Conservation (phyloP, 2,329 filamentous ascomycete genomes). For the Xylaria polymorpha region DNA sequence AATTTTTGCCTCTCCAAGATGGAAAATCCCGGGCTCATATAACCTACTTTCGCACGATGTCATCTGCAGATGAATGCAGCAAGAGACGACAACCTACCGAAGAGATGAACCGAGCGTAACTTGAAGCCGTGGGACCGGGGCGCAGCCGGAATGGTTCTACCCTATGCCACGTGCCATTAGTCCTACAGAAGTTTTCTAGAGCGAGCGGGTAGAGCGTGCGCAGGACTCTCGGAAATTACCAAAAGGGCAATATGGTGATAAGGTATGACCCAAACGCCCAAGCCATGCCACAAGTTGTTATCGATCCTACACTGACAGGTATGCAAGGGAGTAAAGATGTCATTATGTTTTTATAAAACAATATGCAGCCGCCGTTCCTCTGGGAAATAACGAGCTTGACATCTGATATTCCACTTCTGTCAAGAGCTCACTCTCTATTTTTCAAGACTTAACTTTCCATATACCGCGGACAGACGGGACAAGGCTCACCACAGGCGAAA, state of each 20-base stretch:
- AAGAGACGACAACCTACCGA: conserved; percentile 9
- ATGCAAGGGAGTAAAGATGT: conserved; percentile 3
- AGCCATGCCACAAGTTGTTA: not conserved
- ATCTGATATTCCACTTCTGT: not conserved
- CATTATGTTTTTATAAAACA: not conserved
- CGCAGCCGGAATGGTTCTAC: not conserved
- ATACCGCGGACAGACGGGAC: not conserved
- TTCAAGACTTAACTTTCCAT: not conserved
- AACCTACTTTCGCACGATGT: not conserved
- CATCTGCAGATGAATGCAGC: not conserved
- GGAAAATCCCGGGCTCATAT: not conserved
- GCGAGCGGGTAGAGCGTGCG: not conserved
- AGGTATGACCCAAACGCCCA: not conserved
- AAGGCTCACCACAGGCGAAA: not conserved
- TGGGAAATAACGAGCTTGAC: not conserved
- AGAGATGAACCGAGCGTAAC: not conserved
- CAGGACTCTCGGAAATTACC: conserved; percentile 6
- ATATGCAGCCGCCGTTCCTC: not conserved
- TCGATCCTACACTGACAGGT: not conserved
- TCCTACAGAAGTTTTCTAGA: not conserved
- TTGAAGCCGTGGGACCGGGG: not conserved
- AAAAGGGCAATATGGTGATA: not conserved
- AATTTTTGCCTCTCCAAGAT: not conserved
- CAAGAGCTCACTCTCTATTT: not conserved
- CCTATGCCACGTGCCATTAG: not conserved